Percentiles rank a stretch among this genome's conserved stretches.
Conservation (phyloP, 345 rosid species). For the Mercurialis annua region DNA sequence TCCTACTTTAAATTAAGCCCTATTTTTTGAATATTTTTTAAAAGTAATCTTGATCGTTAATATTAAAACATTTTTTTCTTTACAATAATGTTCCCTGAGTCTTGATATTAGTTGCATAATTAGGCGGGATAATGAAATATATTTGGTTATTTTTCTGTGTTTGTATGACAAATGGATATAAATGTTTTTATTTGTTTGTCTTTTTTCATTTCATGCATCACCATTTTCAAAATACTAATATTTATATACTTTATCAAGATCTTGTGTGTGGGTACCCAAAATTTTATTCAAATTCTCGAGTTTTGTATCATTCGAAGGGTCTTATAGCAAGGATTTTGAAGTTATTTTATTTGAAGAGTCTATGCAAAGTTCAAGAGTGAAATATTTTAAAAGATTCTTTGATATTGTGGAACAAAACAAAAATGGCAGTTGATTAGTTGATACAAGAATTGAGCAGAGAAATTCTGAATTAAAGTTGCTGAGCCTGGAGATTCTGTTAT, state of each 20-base stretch:
- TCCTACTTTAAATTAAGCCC: too few relatives aligned
- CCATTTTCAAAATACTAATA: background rate
- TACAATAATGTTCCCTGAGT: background rate
- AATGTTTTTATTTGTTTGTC: slow-evolving; percentile 22
- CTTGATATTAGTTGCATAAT: slow-evolving; percentile 34
- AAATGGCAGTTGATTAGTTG: too few relatives aligned
- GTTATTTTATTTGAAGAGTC: slow-evolving; percentile 21
- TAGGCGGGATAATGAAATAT: slow-evolving; percentile 37
- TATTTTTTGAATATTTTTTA: slow-evolving; percentile 24
- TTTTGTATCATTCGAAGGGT: slow-evolving; percentile 19
- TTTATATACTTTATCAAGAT: slow-evolving; percentile 1
- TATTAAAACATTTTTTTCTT: background rate
- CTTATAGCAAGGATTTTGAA: too few relatives aligned
- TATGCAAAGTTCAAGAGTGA: slow-evolving; percentile 22
- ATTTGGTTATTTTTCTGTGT: slow-evolving; percentile 36
- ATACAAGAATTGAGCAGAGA: slow-evolving; percentile 65
- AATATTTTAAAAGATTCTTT: slow-evolving; percentile 9
- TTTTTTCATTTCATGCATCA: slow-evolving; percentile 28
- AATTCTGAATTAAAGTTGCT: slow-evolving; percentile 70
- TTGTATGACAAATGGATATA: slow-evolving; percentile 19
- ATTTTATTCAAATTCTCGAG: background rate
- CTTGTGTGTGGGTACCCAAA: slow-evolving; percentile 11
- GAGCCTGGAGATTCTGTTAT: slow-evolving; percentile 75
- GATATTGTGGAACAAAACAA: slow-evolving; percentile 20
- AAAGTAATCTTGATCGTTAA: slow-evolving; percentile 16